Percentiles rank a stretch among this genome's conserved stretches.
Conservation (phyloP, 139 green algal species). For the Desmodesmus armatus region DNA sequence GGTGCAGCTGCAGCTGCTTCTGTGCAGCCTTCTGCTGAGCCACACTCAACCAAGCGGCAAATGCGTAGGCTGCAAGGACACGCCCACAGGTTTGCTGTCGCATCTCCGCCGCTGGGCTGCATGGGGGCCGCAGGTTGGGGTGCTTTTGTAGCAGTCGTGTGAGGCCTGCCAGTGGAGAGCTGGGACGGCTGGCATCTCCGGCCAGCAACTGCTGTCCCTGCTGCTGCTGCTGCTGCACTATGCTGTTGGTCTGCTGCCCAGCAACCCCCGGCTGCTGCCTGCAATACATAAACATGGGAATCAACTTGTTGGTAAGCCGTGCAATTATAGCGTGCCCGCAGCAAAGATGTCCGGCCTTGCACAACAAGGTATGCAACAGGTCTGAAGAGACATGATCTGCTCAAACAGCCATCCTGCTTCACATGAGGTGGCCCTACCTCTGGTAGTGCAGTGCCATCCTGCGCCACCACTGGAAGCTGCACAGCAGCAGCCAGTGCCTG, state of each 20-base stretch:
- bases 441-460: slow-evolving; percentile 36
- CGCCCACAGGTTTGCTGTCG: neutral
- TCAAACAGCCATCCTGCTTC: too few relatives aligned
- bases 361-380: too few relatives aligned
- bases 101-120: neutral
- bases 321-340: too few relatives aligned
- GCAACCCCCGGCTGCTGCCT: neutral
- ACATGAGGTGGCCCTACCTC: too few relatives aligned
- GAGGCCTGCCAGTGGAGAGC: slow-evolving; percentile 21
- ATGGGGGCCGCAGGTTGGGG: slow-evolving; percentile 20
- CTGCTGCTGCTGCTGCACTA: neutral
- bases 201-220: neutral
- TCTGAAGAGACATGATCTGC: too few relatives aligned
- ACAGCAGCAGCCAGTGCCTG: slow-evolving; percentile 27
- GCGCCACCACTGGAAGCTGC: slow-evolving; percentile 43
- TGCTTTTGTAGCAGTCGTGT: slow-evolving; percentile 38
- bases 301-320: too few relatives aligned
- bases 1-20: slow-evolving; percentile 15
- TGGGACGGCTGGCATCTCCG: neutral
- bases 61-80: neutral
- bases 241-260: neutral
- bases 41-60: neutral
- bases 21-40: neutral
- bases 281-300: too few relatives aligned
- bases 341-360: too few relatives aligned